phyloP scores from a whole-genome alignment of 1,139 yeast genomes.

The Geotrichum australiense region DNA sequence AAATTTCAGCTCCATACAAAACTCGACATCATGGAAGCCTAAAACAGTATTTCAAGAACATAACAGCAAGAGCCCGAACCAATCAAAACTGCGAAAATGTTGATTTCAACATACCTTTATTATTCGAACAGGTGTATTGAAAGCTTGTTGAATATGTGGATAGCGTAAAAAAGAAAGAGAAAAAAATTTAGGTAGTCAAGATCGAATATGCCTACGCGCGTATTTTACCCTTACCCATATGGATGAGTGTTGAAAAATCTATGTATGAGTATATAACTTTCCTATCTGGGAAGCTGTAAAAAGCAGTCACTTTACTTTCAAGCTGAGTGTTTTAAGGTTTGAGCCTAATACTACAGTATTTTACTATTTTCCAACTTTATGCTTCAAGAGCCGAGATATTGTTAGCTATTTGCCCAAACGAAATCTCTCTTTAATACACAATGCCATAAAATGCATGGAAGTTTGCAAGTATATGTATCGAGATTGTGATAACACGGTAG shows the following conservation, averaged over 20 bases:
- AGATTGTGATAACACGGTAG: no score
- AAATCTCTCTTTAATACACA: no score
- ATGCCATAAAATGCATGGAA: no score
- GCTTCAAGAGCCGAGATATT: no score
- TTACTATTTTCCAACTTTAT: background rate
- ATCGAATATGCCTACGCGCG: background rate
- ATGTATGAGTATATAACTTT: no score
- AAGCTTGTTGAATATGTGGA: conserved; percentile 7
- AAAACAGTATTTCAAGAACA: background rate
- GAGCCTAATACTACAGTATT: background rate
- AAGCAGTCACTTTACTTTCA: no score
- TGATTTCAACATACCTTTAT: conserved; percentile 5
- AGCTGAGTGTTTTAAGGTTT: background rate
- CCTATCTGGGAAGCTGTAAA: no score
- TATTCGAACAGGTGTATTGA: conserved; percentile 10
- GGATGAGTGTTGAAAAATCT: no score
- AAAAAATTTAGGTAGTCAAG: background rate
- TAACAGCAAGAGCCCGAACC: background rate
- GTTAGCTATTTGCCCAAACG: no score
- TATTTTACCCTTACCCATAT: no score
- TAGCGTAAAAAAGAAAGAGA: background rate
- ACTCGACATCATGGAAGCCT: background rate
- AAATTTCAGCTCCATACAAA: background rate
- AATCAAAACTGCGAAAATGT: background rate
- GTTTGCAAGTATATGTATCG: no score